Evolutionary conservation across 768 basidiomycete genomes (phyloP).

Genomic region (Suillus plorans): DNA sequence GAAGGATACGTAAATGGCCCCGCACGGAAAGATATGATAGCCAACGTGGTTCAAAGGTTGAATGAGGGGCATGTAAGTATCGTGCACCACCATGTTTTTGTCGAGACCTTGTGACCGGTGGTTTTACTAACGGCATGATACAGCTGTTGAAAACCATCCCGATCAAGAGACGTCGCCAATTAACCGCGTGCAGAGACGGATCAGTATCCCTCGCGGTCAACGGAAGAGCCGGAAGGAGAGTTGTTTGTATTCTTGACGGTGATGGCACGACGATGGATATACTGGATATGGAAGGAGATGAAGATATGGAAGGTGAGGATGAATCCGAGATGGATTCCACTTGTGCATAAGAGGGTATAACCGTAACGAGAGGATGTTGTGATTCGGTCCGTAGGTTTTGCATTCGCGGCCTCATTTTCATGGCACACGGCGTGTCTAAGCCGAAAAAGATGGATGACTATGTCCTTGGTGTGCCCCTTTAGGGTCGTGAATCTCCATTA

Average conservation of each 20-base stretch:
- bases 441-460: conserved; percentile 15
- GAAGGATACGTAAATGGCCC: conserved; percentile 51
- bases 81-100: conserved; percentile 30
- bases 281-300: conserved; percentile 74
- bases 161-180: conserved; percentile 56
- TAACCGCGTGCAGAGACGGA: conserved; percentile 53
- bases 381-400: conserved; percentile 23
- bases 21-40: conserved; percentile 68
- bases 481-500: conserved; percentile 37
- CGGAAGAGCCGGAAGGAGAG: conserved; percentile 69
- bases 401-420: conserved; percentile 29
- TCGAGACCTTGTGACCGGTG: conserved; percentile 29
- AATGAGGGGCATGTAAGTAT: conserved; percentile 63
- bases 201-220: conserved; percentile 67
- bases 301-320: conserved; percentile 42
- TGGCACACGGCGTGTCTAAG: conserved; percentile 25
- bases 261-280: conserved; percentile 66
- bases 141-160: conserved; percentile 53
- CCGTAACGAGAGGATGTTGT: conserved; percentile 17
- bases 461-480: conserved; percentile 35
- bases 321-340: conserved; percentile 29
- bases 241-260: conserved; percentile 71
- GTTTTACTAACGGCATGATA: conserved; percentile 31
- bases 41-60: conserved; percentile 52
- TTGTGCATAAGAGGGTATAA: conserved; percentile 13